Base-by-base conservation (phyloP, 805 yeast genomes). In the Saccharomycodes ludwigii region DNA sequence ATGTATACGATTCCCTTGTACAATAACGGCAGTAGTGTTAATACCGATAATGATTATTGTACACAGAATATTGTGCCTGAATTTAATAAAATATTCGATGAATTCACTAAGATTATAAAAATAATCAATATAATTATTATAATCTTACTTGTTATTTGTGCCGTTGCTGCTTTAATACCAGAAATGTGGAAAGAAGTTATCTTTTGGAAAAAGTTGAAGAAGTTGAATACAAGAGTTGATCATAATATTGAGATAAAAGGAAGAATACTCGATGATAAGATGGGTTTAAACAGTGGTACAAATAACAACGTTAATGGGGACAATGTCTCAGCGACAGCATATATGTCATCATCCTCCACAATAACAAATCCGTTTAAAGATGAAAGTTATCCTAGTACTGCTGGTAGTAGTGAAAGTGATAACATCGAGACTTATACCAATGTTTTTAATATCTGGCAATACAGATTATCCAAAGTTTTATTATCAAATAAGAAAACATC, bases 201-300 rank as follows among this genome's bases (percentile, higher is more conserved):
- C 22, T 52, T 55, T 9, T 76, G 83, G 82, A 50, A 40, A 24
- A 58, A 63, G 30, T 41, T 69, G 24, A 38, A 50, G n/a, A 44
- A 39, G 3, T 49, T 71, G 32, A 56, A 58, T 4, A 33, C 33
- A 24, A 32, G 42, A 40, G 48, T 40, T 37, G 33, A 42, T 8
- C 22, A 24, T 5, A 20, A 27, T 13, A 16, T 18, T 1, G 31
- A 33, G 5, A 22, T 29, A 8, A 24, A 27, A 13, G 24, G 31
- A 1, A 14, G 38, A 1, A 33, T 15, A 4, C 4, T 15, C n/a
- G 19, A 13, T 25, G 28, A 22, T 11, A 22, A 22, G 6, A 6
- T 22, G 10, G 24, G 6, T 7, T n/a, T n/a, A n/a, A n/a, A n/a
- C n/a, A n/a, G n/a, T n/a, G n/a, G n/a, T n/a, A n/a, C n/a, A n/a